Evolutionary conservation across 176 grass and related monocot species (phyloP).

Genomic region (Aegilops sharonensis): DNA sequence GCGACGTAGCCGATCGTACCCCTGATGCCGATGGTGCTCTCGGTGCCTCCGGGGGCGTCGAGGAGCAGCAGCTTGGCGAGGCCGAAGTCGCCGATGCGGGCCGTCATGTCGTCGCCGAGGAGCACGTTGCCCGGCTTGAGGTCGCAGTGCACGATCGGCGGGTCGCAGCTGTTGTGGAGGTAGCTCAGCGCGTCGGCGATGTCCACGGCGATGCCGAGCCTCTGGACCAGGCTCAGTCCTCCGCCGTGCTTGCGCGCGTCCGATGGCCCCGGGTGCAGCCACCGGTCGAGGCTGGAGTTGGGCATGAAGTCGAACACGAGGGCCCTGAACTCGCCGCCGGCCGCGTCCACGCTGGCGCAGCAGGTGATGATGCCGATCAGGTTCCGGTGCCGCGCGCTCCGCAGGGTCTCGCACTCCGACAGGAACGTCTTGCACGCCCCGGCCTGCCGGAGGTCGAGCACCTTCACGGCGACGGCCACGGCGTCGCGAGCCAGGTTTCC

Average conservation of each 20-base stretch:
- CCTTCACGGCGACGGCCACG: conserved; percentile 30
- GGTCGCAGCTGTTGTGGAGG: conserved; percentile 23
- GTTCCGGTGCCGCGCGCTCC: conserved; percentile 43
- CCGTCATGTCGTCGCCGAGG: conserved; percentile 40
- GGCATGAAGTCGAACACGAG: conserved; percentile 54
- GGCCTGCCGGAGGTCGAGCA: conserved; percentile 32
- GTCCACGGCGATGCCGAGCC: conserved; percentile 34
- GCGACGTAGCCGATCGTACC: conserved; percentile 49
- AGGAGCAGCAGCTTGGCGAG: conserved; percentile 38
- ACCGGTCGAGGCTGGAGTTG: conserved; percentile 43
- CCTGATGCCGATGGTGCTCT: conserved; percentile 24
- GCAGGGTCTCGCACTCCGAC: conserved; percentile 38
- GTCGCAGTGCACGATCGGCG: conserved; percentile 45
- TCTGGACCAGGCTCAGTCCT: conserved; percentile 27
- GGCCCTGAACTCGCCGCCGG: conserved; percentile 48
- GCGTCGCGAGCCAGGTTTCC: background rate
- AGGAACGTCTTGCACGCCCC: conserved; percentile 44
- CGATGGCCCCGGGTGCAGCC: conserved; percentile 7
- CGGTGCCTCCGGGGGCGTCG: background rate
- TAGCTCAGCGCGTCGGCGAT: conserved; percentile 36
- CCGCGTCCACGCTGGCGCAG: conserved; percentile 23
- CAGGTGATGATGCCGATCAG: conserved; percentile 42
- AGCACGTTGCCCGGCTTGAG: conserved; percentile 51
- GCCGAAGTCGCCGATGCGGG: conserved; percentile 45
- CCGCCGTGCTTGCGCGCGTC: background rate